Base-by-base conservation (phyloP, 1,284 basidiomycete species). In the Rhodotorula glutinis region DNA sequence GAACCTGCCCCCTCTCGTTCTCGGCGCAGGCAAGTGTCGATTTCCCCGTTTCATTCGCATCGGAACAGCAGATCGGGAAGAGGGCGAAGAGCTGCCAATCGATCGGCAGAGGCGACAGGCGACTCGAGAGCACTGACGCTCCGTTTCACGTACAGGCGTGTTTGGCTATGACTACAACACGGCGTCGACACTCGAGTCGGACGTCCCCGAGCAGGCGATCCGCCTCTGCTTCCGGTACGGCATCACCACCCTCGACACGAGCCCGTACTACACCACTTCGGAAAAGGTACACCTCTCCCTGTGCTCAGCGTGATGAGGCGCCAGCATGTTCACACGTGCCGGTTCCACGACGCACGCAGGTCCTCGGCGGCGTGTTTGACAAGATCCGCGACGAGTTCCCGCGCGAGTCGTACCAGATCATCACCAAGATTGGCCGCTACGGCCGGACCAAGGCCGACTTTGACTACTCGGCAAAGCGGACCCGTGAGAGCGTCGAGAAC, bases 361-460 rank as follows among this genome's bases (percentile, higher is more conserved):
- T 96, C 2, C 82, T 98, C 25, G 94, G 94, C 30, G 74, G 75
- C 47, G 77, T 77, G 16, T 85, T 88, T 56, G 85, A 85, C 57
- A 81, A 84, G 0, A 80, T 95, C 27, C 79, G 81, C 55, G 77
- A 79, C 60, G 88, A 91, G 75, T 93, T 88, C 76, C 91, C 91
- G 25, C 85, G 92, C 33, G 83, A 84, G 21, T 86, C 87, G 1
- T 96, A 95, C 78, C 84, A 86, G 74, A 79, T 68, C 78, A 87
- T 92, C 80, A 94, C 93, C n/a, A 98, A 98, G 80, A 90, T 88
- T 69, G 95, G 93, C 30, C 86, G 94, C 57, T 94, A 90, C 78
- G 92, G 91, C 7, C 76, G 67, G 21, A 67, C 80, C 1, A 80
- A 81, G 53, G 78, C 77, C 41, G 76, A 77, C 16, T 96, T 97